These are phyloP conservation scores for Aspergillus sp. DNA, from an alignment of 2,329 filamentous ascomycete genomes.

Conservation along the genomic window DNA sequence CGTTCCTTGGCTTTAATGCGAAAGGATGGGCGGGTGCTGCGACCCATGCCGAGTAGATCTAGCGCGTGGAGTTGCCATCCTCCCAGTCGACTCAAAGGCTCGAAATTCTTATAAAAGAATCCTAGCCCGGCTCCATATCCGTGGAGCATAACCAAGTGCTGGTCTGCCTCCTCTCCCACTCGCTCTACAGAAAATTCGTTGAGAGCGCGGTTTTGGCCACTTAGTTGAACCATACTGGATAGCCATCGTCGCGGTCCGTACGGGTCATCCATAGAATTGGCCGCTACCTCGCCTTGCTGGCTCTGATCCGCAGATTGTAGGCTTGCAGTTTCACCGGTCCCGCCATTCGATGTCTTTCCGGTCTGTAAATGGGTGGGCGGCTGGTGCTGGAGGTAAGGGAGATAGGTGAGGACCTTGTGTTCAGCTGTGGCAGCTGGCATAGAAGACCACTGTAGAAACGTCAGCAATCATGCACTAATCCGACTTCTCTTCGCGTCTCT, in stretches of 20 bases:
- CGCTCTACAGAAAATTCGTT: constrained; percentile 94
- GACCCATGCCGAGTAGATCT: constrained; percentile 94
- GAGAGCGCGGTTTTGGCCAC: constrained; percentile 80
- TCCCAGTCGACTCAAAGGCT: constrained; percentile 72
- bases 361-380: constrained; percentile 69
- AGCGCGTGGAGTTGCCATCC: constrained; percentile 91
- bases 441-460: constrained; percentile 68
- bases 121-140: constrained; percentile 94
- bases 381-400: constrained; percentile 72
- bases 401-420: constrained; percentile 79
- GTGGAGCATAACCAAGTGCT: constrained; percentile 93
- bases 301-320: constrained; percentile 37
- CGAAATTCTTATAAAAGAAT: constrained; percentile 99
- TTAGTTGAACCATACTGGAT: constrained; percentile 77
- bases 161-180: constrained; percentile 72
- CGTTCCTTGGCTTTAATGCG: constrained; percentile 79
- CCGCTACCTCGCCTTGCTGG: constrained; percentile 45
- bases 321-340: constrained; percentile 29
- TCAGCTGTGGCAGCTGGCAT: constrained; percentile 82
- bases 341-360: constrained; percentile 40
- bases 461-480: constrained; percentile 5
- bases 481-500: not conserved
- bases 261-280: constrained; percentile 64
- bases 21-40: constrained; percentile 81
- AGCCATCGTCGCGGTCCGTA: constrained; percentile 84